phyloP scores from a whole-genome alignment of 305 asterid genomes.

The Plantago rigida region DNA sequence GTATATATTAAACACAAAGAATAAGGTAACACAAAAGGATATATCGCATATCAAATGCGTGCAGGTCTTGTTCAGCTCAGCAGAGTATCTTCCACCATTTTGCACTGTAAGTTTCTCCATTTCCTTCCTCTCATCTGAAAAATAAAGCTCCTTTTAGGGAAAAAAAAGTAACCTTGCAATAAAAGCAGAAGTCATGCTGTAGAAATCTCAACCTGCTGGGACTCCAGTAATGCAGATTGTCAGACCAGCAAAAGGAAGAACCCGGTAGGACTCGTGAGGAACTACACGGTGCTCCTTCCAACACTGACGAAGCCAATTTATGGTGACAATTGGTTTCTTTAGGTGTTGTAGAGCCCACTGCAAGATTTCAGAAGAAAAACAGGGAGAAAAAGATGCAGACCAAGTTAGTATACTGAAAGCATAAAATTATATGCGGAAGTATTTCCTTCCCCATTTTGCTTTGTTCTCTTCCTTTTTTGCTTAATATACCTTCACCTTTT shows the following conservation, averaged over 20 bases:
- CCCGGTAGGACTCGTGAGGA: constrained; percentile 76
- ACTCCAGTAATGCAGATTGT: constrained; percentile 71
- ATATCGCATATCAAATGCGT: constrained; percentile 84
- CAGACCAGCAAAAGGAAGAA: constrained; percentile 84
- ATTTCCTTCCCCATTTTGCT: too few species aligned
- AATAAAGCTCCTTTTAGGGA: not conserved
- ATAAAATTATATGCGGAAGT: not conserved
- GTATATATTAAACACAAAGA: constrained; percentile 5
- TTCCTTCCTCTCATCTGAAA: constrained; percentile 71
- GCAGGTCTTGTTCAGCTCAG: constrained; percentile 79
- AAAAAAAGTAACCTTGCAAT: not conserved
- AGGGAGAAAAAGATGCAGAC: constrained; percentile 20
- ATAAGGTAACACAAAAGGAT: constrained; percentile 48
- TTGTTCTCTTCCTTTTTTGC: too few species aligned
- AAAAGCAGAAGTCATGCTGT: constrained; percentile 8
- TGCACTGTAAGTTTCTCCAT: constrained; percentile 64
- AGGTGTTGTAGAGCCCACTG: constrained; percentile 78
- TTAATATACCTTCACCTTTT: too few species aligned
- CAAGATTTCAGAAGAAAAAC: constrained; percentile 20
- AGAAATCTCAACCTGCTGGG: constrained; percentile 53
- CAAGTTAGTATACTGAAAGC: constrained; percentile 18
- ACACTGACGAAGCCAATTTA: constrained; percentile 78
- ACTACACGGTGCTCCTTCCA: constrained; percentile 98
- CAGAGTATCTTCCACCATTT: constrained; percentile 87
- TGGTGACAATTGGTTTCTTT: constrained; percentile 75